phyloP scores from a whole-genome alignment of 2,329 filamentous ascomycete species.

The Penicillium sp. region DNA sequence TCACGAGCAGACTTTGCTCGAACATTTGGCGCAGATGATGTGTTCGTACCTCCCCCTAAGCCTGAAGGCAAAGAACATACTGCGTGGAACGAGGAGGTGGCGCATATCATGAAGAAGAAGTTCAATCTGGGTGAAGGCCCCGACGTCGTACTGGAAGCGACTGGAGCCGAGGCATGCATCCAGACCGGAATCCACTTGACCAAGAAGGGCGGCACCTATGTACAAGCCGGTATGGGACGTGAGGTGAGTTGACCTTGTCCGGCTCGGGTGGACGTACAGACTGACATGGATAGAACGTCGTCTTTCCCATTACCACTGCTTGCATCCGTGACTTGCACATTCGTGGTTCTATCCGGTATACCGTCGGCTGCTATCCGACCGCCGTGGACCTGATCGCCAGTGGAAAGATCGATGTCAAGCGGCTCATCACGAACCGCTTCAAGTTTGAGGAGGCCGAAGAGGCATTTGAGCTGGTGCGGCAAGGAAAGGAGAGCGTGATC shows the following conservation, averaged over 20 bases:
- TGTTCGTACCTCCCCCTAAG: slow-evolving; percentile 40
- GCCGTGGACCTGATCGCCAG: slow-evolving; percentile 52
- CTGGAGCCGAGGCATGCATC: slow-evolving; percentile 50
- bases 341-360: slow-evolving; percentile 54
- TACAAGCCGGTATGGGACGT: slow-evolving; percentile 54
- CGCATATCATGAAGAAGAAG: slow-evolving; percentile 38
- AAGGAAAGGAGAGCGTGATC: slow-evolving; percentile 39
- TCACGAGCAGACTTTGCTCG: slow-evolving; percentile 45
- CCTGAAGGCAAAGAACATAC: slow-evolving; percentile 34
- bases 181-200: slow-evolving; percentile 47
- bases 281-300: slow-evolving; percentile 39
- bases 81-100: slow-evolving; percentile 40
- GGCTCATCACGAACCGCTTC: slow-evolving; percentile 41
- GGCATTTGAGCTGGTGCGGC: slow-evolving; percentile 48
- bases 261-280: background rate
- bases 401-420: slow-evolving; percentile 44
- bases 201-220: slow-evolving; percentile 50
- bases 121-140: slow-evolving; percentile 46
- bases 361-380: slow-evolving; percentile 49
- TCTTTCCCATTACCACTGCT: slow-evolving; percentile 52
- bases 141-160: slow-evolving; percentile 52
- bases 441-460: slow-evolving; percentile 49
- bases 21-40: slow-evolving; percentile 46
- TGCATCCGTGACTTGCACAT: slow-evolving; percentile 51
- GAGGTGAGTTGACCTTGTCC: slow-evolving; percentile 29